A percentile compares a stretch with the other conserved stretches of the same genome.
phyloP scores from a whole-genome alignment of 306 rosid species.

The Arachis stenosperma region DNA sequence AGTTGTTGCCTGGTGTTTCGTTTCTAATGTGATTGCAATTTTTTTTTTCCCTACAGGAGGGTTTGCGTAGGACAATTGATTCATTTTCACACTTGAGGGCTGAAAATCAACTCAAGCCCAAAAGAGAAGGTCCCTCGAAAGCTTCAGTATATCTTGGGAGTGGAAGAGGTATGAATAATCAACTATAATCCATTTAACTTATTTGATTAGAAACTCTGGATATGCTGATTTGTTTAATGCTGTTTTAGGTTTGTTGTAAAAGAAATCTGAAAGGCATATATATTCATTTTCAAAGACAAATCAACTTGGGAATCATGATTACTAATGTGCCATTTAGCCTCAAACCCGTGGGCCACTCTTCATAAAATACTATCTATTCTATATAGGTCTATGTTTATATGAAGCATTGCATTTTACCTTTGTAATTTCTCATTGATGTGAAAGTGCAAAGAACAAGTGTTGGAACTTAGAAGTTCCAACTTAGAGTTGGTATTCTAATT shows the following conservation, averaged over 20 bases:
- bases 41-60: conserved; percentile 64
- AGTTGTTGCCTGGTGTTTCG: conserved; percentile 17
- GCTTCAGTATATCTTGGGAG: conserved; percentile 80
- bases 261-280: not conserved
- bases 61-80: conserved; percentile 79
- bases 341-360: not conserved
- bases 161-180: conserved; percentile 68
- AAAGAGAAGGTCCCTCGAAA: conserved; percentile 85
- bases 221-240: conserved; percentile 11
- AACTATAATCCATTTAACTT: conserved; percentile 4
- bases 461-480: conserved; percentile 20
- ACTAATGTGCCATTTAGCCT: conserved; percentile 28
- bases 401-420: conserved; percentile 22
- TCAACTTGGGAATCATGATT: not conserved
- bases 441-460: conserved; percentile 12
- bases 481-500: conserved; percentile 8
- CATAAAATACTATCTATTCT: conserved; percentile 12
- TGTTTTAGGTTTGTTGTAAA: conserved; percentile 22
- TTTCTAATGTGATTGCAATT: conserved; percentile 27
- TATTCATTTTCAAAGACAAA: conserved; percentile 14
- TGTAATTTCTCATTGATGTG: conserved; percentile 22
- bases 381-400: conserved; percentile 14
- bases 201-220: conserved; percentile 18
- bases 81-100: conserved; percentile 86
- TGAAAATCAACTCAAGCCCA: conserved; percentile 51